Base-by-base conservation (phyloP, 371 early-diverging fungal genomes). In the Zopfochytrium polystomum region DNA sequence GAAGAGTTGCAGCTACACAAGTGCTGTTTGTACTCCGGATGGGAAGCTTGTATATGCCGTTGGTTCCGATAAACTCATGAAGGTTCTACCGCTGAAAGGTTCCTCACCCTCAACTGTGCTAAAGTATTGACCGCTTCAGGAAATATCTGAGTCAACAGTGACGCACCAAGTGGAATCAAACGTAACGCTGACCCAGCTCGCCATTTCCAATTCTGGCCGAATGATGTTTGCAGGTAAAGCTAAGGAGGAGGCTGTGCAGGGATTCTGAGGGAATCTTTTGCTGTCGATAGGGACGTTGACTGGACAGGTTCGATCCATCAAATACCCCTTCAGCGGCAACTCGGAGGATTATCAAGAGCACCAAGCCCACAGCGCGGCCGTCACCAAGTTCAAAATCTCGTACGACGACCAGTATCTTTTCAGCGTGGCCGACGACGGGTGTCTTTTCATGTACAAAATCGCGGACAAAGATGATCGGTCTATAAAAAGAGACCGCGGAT, bases 161-260 rank as follows among this genome's bases (percentile, higher is more conserved):
- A 67, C 73, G 7, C 47, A 66, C 34, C 81, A 82, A 53, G 34
- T 78, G 20, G 76, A 77, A 44, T 50, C 74, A 7, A 62, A 65
- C 51, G 65, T 59, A 25, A 72, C 72, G 0, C 38, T 74, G 52
- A 77, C 81, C 22, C 79, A 83, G 50, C 34, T 83, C 3, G 73
- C 64, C 1, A 34, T 80, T 5, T 78, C 80, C 1, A 46, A 77
- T 31, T 74, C 75, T 0, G 82, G 81, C 0, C 60, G 71, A 13
- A 82, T 82, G 82, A 52, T 83, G 57, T 80, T 83, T 74, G 77
- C 68, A 11, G 81, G 81, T 69, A 67, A 3, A 52, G 3, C 15
- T 52, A 7, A 18, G n/a, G 3, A 31, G n/a, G n/a, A 9, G 11
- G n/a, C 42, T n/a, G 11, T 11, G 9, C n/a, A n/a, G 7, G 38